Evolutionary conservation across 768 basidiomycete genomes (phyloP).

Genomic region (Trametes maxima): DNA sequence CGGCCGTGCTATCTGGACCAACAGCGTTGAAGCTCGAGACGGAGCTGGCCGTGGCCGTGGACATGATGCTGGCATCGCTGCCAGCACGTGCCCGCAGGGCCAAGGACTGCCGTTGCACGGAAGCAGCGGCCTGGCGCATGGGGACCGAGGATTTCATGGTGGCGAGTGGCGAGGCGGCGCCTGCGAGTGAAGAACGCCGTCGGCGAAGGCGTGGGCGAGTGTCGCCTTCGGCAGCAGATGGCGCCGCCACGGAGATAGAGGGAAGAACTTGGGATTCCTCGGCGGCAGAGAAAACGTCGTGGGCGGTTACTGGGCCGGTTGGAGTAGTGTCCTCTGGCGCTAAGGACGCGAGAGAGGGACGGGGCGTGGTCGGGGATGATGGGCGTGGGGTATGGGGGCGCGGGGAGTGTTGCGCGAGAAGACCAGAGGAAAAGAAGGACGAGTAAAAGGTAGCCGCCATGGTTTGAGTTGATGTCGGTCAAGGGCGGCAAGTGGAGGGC

Average conservation of each 20-base stretch:
- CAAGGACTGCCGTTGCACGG: constrained; percentile 52
- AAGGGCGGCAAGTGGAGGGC: background rate
- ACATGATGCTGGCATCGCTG: constrained; percentile 39
- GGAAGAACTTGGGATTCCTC: constrained; percentile 31
- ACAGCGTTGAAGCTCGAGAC: constrained; percentile 35
- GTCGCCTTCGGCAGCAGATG: constrained; percentile 26
- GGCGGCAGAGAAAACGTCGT: constrained; percentile 16
- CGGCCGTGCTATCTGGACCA: constrained; percentile 19
- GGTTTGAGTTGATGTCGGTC: background rate
- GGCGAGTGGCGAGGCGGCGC: constrained; percentile 55
- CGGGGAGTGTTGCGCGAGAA: constrained; percentile 52
- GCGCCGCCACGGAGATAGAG: constrained; percentile 35
- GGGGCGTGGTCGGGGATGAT: constrained; percentile 30
- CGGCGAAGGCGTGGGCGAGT: constrained; percentile 51
- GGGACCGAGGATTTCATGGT: constrained; percentile 55
- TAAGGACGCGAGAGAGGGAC: constrained; percentile 30
- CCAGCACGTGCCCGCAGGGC: constrained; percentile 47
- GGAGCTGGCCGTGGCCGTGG: constrained; percentile 19
- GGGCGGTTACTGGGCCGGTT: constrained; percentile 34
- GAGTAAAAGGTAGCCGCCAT: constrained; percentile 47
- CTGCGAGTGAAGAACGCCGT: constrained; percentile 64
- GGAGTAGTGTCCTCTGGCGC: constrained; percentile 39
- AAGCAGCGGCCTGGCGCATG: constrained; percentile 49
- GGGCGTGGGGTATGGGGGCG: constrained; percentile 22
- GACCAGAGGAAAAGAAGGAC: constrained; percentile 69